A percentile compares a stretch with the other conserved stretches of the same genome.
These are phyloP conservation scores for Thelonectria olida DNA, from an alignment of 2,329 filamentous ascomycete genomes.

Conservation along the genomic window DNA sequence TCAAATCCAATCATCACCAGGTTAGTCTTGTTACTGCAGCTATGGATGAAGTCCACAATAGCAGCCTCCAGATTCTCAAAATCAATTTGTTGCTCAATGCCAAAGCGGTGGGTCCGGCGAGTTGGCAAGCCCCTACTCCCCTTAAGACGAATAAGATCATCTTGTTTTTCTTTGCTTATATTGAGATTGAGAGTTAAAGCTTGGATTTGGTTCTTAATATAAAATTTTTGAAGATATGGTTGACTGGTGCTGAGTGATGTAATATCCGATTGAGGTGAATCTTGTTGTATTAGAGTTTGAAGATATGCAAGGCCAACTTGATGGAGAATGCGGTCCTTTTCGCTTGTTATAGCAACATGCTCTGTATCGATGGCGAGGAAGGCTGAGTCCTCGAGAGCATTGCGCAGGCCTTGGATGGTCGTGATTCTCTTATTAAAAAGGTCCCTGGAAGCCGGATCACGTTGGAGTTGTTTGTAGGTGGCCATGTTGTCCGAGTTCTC, in stretches of 20 bases:
- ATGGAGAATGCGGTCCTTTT: constrained; percentile 23
- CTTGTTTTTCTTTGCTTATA: not conserved
- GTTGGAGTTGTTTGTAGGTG: constrained; percentile 40
- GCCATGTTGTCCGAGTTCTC: constrained; percentile 48
- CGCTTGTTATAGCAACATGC: constrained; percentile 19
- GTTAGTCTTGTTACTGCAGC: not conserved
- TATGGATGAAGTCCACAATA: constrained; percentile 17
- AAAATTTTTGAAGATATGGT: not conserved
- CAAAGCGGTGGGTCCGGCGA: constrained; percentile 24
- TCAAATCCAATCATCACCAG: constrained; percentile 17
- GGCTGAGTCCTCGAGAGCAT: constrained; percentile 6
- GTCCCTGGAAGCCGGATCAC: constrained; percentile 18
- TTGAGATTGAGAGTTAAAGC: constrained; percentile 18
- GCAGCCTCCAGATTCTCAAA: not conserved
- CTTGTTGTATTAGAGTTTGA: not conserved
- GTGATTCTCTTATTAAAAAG: constrained; percentile 26
- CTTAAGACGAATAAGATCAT: not conserved
- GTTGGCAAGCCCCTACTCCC: not conserved
- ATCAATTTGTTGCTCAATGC: not conserved
- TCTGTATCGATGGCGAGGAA: constrained; percentile 26
- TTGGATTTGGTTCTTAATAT: not conserved
- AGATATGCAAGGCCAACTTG: constrained; percentile 29
- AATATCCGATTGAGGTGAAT: not conserved
- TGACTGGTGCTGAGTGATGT: not conserved
- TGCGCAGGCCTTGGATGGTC: not conserved